Percentiles rank a stretch among this genome's conserved stretches.
phyloP scores from a whole-genome alignment of 208 protist genomes.

The Acanthamoeba quina region DNA sequence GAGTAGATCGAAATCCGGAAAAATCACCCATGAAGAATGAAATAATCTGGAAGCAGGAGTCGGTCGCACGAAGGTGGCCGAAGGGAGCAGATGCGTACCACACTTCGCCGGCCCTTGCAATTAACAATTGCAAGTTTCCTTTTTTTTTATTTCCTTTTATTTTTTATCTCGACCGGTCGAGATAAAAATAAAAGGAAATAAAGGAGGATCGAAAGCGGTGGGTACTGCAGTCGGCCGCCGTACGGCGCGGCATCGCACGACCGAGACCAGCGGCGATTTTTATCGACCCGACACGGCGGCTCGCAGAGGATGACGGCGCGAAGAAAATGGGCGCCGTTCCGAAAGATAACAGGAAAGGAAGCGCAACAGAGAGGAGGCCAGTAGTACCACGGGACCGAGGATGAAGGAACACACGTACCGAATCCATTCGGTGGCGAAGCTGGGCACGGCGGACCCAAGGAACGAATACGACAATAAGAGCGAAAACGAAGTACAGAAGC shows the following conservation, averaged over 20 bases:
- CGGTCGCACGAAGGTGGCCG: too few species aligned
- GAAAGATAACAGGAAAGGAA: neutral
- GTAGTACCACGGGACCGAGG: neutral
- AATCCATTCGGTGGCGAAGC: neutral
- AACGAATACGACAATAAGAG: neutral
- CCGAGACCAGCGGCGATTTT: neutral
- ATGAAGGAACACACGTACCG: neutral
- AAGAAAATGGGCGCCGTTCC: neutral
- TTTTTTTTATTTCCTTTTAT: too few species aligned
- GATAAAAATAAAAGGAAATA: too few species aligned
- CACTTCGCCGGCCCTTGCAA: too few species aligned
- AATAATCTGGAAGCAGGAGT: too few species aligned
- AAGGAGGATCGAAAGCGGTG: too few species aligned
- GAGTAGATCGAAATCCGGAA: too few species aligned
- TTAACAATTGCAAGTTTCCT: too few species aligned
- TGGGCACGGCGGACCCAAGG: neutral
- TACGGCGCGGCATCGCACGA: neutral
- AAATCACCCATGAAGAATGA: too few species aligned
- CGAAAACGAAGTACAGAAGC: neutral
- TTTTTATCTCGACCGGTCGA: too few species aligned
- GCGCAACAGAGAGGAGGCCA: neutral
- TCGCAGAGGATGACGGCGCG: neutral
- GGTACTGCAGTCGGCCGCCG: too few species aligned
- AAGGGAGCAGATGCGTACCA: too few species aligned
- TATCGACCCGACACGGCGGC: neutral